Evolutionary conservation across 192 early-diverging fungal genomes (phyloP), one percentile per base, ranked within the genome.

Genomic region (Obelidium mucronatum): DNA sequence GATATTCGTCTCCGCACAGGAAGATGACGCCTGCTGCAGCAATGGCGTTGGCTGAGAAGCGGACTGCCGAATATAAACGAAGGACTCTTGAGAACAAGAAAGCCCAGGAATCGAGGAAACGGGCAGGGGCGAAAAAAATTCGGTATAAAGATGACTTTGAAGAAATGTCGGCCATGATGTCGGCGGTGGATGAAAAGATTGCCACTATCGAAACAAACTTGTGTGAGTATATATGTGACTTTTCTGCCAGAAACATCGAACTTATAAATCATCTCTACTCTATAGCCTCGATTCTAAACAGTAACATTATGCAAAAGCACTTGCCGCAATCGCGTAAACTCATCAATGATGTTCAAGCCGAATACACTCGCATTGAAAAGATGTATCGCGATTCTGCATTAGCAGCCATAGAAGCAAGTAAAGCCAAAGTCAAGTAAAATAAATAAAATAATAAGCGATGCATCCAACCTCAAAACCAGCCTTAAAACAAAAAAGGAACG

Each of bases 111-210:
- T 28, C 69, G 26, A 72, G 40, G n/a, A 44, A 30, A 54, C 17
- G 22, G 62, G 8, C 19, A 19, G 62, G 35, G 39, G 62, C 62
- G 8, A 64, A 35, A 19, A 76, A 76, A 24, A 22, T 44, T 0
- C 39, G 60, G 40, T 52, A 78, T 24, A 77, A 51, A 35, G 82
- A 86, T 65, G 85, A 82, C 68, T 86, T 86, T 68, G 79, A 80
- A 40, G 80, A 79, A 60, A 81, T 84, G 81, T 39, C 62, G n/a
- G 79, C 76, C 1, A 63, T 81, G 51, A 84, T 87, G 73, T 40
- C 33, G 2, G 48, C 40, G 22, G 80, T 87, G 22, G 78, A 84
- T 54, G 40, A 56, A 22, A 72, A 75, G 59, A 62, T 86, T 28
- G 35, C 40, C 30, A 67, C 77, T 3, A 79, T 86, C 24, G 85